These are phyloP conservation scores for Botrytis cinerea DNA, from an alignment of 2,329 filamentous ascomycete genomes.

Conservation along the genomic window DNA sequence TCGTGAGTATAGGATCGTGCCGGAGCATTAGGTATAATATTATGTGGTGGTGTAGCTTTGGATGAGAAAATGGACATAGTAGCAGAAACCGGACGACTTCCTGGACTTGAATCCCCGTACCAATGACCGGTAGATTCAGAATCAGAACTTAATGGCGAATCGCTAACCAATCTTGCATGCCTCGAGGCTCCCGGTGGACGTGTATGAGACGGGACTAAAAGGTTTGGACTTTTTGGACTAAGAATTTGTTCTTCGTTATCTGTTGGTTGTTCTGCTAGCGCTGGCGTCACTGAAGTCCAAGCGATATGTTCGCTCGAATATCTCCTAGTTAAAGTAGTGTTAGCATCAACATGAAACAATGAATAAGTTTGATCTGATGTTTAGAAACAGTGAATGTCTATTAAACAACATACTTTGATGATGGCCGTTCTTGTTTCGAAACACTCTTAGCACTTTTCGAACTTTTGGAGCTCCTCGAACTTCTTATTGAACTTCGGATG, in stretches of 20 bases:
- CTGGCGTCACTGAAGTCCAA: constrained; percentile 32
- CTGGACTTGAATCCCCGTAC: constrained; percentile 38
- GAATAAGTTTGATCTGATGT: background rate
- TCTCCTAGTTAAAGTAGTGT: constrained; percentile 27
- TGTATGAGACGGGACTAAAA: constrained; percentile 33
- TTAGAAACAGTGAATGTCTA: background rate
- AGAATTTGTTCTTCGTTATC: constrained; percentile 26
- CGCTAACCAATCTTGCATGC: constrained; percentile 40
- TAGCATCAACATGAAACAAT: constrained; percentile 16
- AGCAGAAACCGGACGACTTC: constrained; percentile 34
- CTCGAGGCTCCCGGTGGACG: constrained; percentile 28
- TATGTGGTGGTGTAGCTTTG: constrained; percentile 40
- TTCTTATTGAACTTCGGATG: constrained; percentile 22
- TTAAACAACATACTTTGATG: constrained; percentile 26
- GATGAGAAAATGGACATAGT: constrained; percentile 43
- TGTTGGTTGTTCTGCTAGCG: constrained; percentile 27
- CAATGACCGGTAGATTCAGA: constrained; percentile 38
- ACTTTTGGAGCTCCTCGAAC: constrained; percentile 5
- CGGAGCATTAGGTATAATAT: constrained; percentile 32
- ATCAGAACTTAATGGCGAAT: constrained; percentile 36
- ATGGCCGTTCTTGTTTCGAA: constrained; percentile 17
- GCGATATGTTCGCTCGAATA: constrained; percentile 33
- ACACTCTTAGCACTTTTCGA: background rate
- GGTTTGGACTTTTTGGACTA: constrained; percentile 33
- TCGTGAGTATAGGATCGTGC: constrained; percentile 36